Evolutionary conservation across 2,329 filamentous ascomycete genomes (phyloP).

Genomic region (Aspergillus ruber): DNA sequence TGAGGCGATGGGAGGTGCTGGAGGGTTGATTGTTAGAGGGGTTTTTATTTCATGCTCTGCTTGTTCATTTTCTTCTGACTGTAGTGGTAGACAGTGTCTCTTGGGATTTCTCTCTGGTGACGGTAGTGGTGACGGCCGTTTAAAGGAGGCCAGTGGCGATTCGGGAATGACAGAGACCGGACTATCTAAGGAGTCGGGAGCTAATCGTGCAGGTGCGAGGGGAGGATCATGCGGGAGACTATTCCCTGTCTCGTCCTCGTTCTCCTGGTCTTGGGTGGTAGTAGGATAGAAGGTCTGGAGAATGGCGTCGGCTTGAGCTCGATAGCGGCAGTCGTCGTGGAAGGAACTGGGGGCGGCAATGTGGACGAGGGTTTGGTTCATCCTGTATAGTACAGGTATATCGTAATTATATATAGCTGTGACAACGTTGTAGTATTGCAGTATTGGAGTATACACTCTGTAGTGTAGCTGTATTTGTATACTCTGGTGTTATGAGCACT

Average conservation of each 20-base stretch:
- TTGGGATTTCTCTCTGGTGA: not conserved
- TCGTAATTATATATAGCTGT: not conserved
- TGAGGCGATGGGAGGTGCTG: constrained; percentile 47
- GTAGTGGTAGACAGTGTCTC: not conserved
- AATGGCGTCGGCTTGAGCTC: constrained; percentile 32
- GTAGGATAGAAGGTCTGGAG: constrained; percentile 6
- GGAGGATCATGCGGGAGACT: too few relatives aligned
- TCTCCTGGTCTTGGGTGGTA: not conserved
- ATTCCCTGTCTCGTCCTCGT: not conserved
- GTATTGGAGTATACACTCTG: not conserved
- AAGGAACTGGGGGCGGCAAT: constrained; percentile 33
- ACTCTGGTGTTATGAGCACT: too few relatives aligned
- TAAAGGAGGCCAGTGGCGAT: constrained; percentile 19
- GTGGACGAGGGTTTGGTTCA: constrained; percentile 34
- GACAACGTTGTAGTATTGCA: not conserved
- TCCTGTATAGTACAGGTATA: not conserved
- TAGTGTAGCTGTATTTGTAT: too few relatives aligned
- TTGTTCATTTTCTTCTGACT: not conserved
- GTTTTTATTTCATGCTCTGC: constrained; percentile 7
- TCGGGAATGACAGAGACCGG: constrained; percentile 36
- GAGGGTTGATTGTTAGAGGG: constrained; percentile 45
- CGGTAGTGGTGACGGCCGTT: constrained; percentile 50
- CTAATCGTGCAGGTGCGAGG: not conserved
- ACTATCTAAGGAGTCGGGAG: constrained; percentile 22
- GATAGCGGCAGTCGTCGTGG: constrained; percentile 34